Percentiles rank a stretch among this genome's conserved stretches.
phyloP scores from a whole-genome alignment of 768 basidiomycete species.

The Boletus tylopilopsis region DNA sequence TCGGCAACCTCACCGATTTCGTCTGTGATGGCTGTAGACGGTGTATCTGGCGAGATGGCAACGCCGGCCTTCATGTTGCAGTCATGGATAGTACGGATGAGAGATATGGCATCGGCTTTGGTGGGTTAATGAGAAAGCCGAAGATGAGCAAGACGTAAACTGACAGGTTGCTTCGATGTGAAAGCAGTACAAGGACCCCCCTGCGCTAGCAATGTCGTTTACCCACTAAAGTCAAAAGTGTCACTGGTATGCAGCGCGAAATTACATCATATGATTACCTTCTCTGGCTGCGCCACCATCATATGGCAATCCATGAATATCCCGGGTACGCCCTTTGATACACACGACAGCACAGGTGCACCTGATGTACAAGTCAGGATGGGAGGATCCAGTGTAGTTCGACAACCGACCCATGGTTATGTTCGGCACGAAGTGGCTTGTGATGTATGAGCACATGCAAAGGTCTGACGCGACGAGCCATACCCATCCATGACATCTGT shows the following conservation, averaged over 20 bases:
- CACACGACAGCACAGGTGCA: slow-evolving; percentile 81
- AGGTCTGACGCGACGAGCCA: slow-evolving; percentile 7
- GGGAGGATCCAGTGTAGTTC: background rate
- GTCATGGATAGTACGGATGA: slow-evolving; percentile 79
- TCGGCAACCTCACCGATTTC: slow-evolving; percentile 80
- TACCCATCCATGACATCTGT: slow-evolving; percentile 98
- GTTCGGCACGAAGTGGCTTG: slow-evolving; percentile 95
- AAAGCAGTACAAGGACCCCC: slow-evolving; percentile 93
- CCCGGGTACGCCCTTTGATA: slow-evolving; percentile 82
- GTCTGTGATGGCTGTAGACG: slow-evolving; percentile 82
- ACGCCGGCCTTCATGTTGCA: slow-evolving; percentile 91
- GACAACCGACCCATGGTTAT: slow-evolving; percentile 84
- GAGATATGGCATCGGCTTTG: slow-evolving; percentile 63
- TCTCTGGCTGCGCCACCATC: slow-evolving; percentile 96
- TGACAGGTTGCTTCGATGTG: slow-evolving; percentile 90
- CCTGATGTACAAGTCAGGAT: slow-evolving; percentile 43
- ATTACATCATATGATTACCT: slow-evolving; percentile 43
- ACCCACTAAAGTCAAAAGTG: slow-evolving; percentile 71
- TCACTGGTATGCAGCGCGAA: background rate
- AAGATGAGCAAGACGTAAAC: slow-evolving; percentile 25
- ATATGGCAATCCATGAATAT: slow-evolving; percentile 99
- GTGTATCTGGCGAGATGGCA: slow-evolving; percentile 95
- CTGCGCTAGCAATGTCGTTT: slow-evolving; percentile 90
- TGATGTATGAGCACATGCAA: slow-evolving; percentile 1
- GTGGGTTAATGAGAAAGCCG: slow-evolving; percentile 1